phyloP scores from a whole-genome alignment of 2,329 filamentous ascomycete species.

The Cytospora schulzeri region DNA sequence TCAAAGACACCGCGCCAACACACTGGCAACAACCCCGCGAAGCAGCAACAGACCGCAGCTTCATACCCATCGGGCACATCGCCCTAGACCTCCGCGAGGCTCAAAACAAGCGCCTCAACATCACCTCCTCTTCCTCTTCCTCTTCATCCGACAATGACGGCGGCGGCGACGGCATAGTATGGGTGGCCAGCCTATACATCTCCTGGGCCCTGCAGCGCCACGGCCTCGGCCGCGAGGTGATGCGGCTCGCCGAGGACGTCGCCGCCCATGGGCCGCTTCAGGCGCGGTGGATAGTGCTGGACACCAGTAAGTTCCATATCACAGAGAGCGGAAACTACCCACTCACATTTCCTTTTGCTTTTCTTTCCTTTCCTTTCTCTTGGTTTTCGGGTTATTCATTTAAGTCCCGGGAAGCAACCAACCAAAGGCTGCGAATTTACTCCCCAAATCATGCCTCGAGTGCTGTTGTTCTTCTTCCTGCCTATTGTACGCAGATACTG shows the following conservation, averaged over 20 bases:
- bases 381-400: too few species aligned
- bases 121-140: too few species aligned
- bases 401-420: too few species aligned
- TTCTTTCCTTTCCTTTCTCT: too few species aligned
- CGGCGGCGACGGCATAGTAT: slow-evolving; percentile 32
- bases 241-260: slow-evolving; percentile 12
- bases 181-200: slow-evolving; percentile 46
- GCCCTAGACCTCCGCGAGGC: slow-evolving; percentile 40
- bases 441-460: too few species aligned
- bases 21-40: slow-evolving; percentile 34
- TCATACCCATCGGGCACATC: slow-evolving; percentile 46
- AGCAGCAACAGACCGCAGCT: slow-evolving; percentile 35
- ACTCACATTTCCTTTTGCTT: too few species aligned
- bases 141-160: too few species aligned
- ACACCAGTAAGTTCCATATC: slow-evolving; percentile 15
- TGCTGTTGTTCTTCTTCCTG: too few species aligned
- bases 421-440: too few species aligned
- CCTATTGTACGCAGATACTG: too few species aligned
- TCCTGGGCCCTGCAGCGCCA: slow-evolving; percentile 33
- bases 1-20: slow-evolving; percentile 40
- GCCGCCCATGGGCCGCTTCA: slow-evolving; percentile 5
- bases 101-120: slow-evolving; percentile 36
- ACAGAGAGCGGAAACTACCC: too few species aligned
- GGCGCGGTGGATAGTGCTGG: slow-evolving; percentile 19
- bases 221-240: slow-evolving; percentile 25